Evolutionary conservation across 148 eudicot genomes (phyloP), one percentile per base, ranked within the genome.

Genomic region (Amaranthus cruentus): DNA sequence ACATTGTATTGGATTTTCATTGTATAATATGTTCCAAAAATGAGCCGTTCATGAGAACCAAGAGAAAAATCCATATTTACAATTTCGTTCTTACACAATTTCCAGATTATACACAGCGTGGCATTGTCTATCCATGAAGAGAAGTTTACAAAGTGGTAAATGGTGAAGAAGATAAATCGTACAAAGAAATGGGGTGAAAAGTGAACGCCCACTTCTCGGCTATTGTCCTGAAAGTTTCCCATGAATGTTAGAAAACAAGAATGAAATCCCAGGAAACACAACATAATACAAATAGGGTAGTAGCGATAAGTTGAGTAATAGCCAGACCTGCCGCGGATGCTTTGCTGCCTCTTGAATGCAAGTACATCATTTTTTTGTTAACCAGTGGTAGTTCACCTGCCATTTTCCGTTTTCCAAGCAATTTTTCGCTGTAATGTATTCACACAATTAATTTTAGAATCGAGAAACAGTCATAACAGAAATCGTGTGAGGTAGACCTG

Each of bases 361-460:
- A 70, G 71, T 92, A 79, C 96, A 95, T 90, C 94, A 88, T 90
- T 13, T 92, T 72, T 77, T 88, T 88, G 86, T 96, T 96, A 76
- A 96, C 90, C 66, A 96, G 70, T 47, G 99, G 99, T 71, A 92
- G 88, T 70, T 96, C 99, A 4, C 94, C 99, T 6, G 85, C 81
- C 79, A 90, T 89, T 68, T 83, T 88, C 75, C 84, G 72, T 14
- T 75, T 73, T 62, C 80, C 94, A 49, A 96, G 83, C 81, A 96
- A 71, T 63, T 90, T 88, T 71, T 76, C 62, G 77, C 99, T 96
- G 94, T 84, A 38, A 47, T 58, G 50, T 4, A 11, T 73, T 7
- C 48, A 58, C 43, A 58, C 55, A 47, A 10, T 43, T 61, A 6
- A 47, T 49, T 13, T 48, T 14, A 57, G 74, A 56, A 11, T 43